Conservation (phyloP, 805 yeast species). For the Pichia occidentalis region DNA sequence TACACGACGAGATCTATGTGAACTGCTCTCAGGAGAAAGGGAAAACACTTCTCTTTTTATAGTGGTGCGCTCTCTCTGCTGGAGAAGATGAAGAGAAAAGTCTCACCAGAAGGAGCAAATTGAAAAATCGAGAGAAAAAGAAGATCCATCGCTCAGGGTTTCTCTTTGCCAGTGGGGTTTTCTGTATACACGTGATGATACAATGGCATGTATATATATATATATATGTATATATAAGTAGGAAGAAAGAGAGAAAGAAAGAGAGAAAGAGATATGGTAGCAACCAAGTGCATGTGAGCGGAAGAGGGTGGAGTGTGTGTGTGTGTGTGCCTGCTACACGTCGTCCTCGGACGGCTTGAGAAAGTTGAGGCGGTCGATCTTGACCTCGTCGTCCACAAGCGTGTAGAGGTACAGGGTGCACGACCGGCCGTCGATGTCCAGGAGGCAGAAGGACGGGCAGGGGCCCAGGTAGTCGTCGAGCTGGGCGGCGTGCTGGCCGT, state of each 20-base stretch:
- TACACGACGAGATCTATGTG: no score
- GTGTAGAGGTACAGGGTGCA: slow-evolving; percentile 86
- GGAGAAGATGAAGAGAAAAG: background rate
- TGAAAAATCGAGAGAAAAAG: background rate
- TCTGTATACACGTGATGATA: no score
- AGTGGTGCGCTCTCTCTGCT: background rate
- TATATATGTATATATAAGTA: no score
- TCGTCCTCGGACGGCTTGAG: no score
- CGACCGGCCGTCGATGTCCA: slow-evolving; percentile 74
- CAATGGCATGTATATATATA: no score
- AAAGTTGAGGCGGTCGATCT: no score
- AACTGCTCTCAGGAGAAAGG: background rate
- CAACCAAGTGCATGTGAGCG: no score
- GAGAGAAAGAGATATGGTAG: no score
- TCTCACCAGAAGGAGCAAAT: background rate
- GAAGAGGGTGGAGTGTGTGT: no score
- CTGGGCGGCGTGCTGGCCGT: background rate
- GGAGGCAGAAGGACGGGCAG: slow-evolving; percentile 67
- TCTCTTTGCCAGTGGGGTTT: background rate
- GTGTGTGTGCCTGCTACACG: slow-evolving; percentile 54
- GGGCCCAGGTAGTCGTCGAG: slow-evolving; percentile 25
- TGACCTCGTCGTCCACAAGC: slow-evolving; percentile 70
- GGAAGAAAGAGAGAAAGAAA: no score
- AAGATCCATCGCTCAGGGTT: background rate
- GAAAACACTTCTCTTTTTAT: background rate